phyloP scores from a whole-genome alignment of 2,329 filamentous ascomycete species.

The Mycocentrospora acerina region DNA sequence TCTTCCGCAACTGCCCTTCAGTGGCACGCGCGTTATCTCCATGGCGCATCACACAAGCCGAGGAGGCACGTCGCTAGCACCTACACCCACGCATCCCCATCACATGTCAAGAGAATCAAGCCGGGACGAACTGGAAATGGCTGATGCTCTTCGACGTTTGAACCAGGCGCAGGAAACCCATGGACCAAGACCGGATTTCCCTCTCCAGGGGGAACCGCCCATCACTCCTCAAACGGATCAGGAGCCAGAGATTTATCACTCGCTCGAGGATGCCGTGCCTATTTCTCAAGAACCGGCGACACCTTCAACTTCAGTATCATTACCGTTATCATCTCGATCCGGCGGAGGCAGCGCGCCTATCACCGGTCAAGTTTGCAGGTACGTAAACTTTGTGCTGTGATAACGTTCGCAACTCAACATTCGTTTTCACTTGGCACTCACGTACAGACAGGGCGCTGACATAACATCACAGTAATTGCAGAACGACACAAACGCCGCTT shows the following conservation, averaged over 20 bases:
- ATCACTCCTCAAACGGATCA: constrained; percentile 21
- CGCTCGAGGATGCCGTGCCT: constrained; percentile 42
- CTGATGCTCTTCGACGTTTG: constrained; percentile 47
- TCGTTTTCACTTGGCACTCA: constrained; percentile 4
- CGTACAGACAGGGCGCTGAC: constrained; percentile 12
- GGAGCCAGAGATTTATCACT: constrained; percentile 41
- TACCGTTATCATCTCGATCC: constrained; percentile 17
- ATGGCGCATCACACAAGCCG: constrained; percentile 34
- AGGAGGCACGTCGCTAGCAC: constrained; percentile 41
- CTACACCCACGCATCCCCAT: constrained; percentile 40
- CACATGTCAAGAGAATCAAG: constrained; percentile 48
- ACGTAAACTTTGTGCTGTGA: constrained; percentile 28
- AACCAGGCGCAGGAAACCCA: constrained; percentile 47
- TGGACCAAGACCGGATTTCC: constrained; percentile 17
- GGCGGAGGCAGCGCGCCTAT: constrained; percentile 42
- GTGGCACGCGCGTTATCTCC: constrained; percentile 12
- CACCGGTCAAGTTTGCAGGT: constrained; percentile 73
- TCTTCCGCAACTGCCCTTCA: constrained; percentile 6
- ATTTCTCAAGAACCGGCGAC: constrained; percentile 26
- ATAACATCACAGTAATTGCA: constrained; percentile 77
- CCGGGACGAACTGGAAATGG: constrained; percentile 53
- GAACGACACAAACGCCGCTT: constrained; percentile 87
- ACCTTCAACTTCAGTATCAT: constrained; percentile 22
- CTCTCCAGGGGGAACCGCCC: constrained; percentile 19
- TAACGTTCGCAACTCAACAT: constrained; percentile 1